Percentiles rank a stretch among this genome's conserved stretches.
Evolutionary conservation across 257 asterid genomes (phyloP).

Genomic region (Plantago elongata): DNA sequence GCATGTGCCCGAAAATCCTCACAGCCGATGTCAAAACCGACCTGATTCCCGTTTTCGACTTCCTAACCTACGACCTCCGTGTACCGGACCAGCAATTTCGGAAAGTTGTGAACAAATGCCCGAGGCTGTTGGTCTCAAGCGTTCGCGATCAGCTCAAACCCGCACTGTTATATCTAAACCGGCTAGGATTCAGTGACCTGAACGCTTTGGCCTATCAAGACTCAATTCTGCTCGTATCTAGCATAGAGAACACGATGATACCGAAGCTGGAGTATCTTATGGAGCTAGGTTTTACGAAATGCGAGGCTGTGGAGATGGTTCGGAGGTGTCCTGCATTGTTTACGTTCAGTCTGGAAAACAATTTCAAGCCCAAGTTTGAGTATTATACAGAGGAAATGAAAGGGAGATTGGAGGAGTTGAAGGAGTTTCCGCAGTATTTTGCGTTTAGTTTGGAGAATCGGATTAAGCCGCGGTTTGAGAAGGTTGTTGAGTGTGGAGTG

Average conservation of each 20-base stretch:
- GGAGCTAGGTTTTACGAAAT: slow-evolving; percentile 50
- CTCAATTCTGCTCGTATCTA: slow-evolving; percentile 67
- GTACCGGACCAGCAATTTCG: slow-evolving; percentile 60
- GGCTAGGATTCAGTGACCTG: slow-evolving; percentile 62
- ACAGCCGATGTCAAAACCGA: slow-evolving; percentile 58
- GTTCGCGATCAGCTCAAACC: slow-evolving; percentile 71
- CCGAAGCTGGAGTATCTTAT: slow-evolving; percentile 59
- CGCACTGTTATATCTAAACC: slow-evolving; percentile 64
- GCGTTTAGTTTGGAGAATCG: slow-evolving; percentile 81
- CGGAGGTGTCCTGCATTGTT: slow-evolving; percentile 76
- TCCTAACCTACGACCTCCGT: slow-evolving; percentile 51
- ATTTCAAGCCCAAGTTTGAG: slow-evolving; percentile 75
- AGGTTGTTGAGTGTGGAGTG: slow-evolving; percentile 41
- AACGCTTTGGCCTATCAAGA: slow-evolving; percentile 61
- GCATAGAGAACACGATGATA: slow-evolving; percentile 74
- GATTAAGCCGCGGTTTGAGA: slow-evolving; percentile 63
- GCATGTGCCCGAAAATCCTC: slow-evolving; percentile 78
- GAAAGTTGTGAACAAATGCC: slow-evolving; percentile 72
- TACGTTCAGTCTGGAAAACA: slow-evolving; percentile 74
- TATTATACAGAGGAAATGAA: slow-evolving; percentile 53
- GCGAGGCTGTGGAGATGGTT: slow-evolving; percentile 63
- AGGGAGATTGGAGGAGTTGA: slow-evolving; percentile 55
- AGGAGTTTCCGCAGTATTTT: slow-evolving; percentile 79
- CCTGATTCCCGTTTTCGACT: slow-evolving; percentile 59
- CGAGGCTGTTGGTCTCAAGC: slow-evolving; percentile 58